Base-by-base conservation (phyloP, 2,329 filamentous ascomycete species). In the Pseudocercospora macadamiae region DNA sequence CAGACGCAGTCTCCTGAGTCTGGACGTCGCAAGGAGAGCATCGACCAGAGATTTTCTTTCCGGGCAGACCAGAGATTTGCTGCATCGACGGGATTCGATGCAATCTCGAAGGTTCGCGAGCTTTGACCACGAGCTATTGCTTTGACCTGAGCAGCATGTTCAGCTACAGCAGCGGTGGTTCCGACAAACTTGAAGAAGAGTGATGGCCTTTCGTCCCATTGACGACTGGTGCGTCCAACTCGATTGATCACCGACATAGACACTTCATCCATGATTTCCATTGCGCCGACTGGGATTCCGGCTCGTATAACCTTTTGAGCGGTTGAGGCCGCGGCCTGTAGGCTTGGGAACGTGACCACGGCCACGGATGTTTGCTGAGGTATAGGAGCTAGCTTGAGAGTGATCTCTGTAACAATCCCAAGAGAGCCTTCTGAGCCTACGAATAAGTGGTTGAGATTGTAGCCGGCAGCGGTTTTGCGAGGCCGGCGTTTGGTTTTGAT, bases 221-320 rank as follows among this genome's bases (percentile, higher is more conserved):
- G 83, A 14, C 86, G 87, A 5, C 84, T 82, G 0, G 89, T 91
- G 2, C 84, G 84, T 0, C 89, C 88, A 10, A 87, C 84, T 55
- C 86, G 80, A 75, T 95, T 93, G 70, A 93, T 87, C 0, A 93
- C 89, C 61, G 80, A 82, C 90, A 95, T 93, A 73, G 92, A 89
- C 3, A 93, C 89, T 57, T 93, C 90, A 70, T 93, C 90, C 88
- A 95, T 91, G 65, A 95, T 86, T 75, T 95, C 90, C 86, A 92
- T 89, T 4, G 88, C 88, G 0, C 87, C 88, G 6, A 92, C 82
- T 0, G 87, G 89, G 2, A 91, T 80, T 0, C 88, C 89, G 1
- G 85, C 82, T 66, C 89, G 85, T 81, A 93, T 89, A n/a, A 93
- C 84, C 51, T 83, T 83, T 2, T 88, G 87, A 0, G 89, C 90